These are phyloP conservation scores for Copromyces sp. DNA, from an alignment of 495 filamentous ascomycete species.

Conservation along the genomic window DNA sequence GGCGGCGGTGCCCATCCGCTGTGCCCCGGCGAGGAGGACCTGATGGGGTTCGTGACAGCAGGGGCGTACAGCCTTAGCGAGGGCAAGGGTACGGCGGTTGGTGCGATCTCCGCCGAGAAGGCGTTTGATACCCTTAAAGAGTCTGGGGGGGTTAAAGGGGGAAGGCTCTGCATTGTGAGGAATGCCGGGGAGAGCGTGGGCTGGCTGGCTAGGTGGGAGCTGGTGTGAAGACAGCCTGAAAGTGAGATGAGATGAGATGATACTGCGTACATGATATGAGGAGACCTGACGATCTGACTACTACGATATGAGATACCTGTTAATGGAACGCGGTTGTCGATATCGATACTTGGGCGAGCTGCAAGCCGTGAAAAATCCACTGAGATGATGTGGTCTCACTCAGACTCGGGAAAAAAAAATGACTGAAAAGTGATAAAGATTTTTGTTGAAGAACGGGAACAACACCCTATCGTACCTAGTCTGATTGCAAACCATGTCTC, in stretches of 20 bases:
- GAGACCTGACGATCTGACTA: background rate
- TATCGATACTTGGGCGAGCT: background rate
- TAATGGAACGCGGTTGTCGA: background rate
- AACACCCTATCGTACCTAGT: background rate
- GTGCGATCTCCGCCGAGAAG: constrained; percentile 53
- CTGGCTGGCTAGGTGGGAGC: constrained; percentile 72
- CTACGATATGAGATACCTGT: background rate
- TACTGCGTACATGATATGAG: too few relatives aligned
- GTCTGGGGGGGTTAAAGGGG: constrained; percentile 14
- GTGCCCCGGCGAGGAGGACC: constrained; percentile 61
- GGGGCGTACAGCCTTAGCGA: constrained; percentile 75
- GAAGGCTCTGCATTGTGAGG: constrained; percentile 65
- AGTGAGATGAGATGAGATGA: background rate
- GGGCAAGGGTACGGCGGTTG: constrained; percentile 68
- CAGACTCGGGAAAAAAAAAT: background rate
- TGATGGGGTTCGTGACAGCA: constrained; percentile 87
- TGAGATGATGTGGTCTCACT: background rate
- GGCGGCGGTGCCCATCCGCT: constrained; percentile 42
- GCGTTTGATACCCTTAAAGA: constrained; percentile 27
- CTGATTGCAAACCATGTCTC: background rate
- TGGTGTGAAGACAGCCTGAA: constrained; percentile 33
- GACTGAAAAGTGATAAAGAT: background rate
- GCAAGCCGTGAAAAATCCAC: background rate
- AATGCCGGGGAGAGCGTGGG: constrained; percentile 67
- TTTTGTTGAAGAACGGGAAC: background rate